A percentile compares a stretch with the other conserved stretches of the same genome.
Evolutionary conservation across 2,329 filamentous ascomycete species (phyloP).

Genomic region (Aureobasidium vineae): DNA sequence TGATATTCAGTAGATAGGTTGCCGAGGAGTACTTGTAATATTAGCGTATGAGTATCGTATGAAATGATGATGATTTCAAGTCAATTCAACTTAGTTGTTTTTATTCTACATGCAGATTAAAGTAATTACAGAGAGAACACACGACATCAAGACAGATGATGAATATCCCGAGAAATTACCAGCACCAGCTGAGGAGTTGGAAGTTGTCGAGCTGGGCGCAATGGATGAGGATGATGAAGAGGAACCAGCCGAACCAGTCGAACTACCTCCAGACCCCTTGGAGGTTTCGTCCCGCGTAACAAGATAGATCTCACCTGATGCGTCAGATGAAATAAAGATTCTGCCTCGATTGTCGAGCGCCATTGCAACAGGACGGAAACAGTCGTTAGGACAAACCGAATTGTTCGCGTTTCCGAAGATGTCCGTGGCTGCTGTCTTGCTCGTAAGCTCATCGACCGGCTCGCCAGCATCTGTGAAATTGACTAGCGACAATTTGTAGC

Average conservation of each 20-base stretch:
- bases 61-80: not conserved
- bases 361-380: conserved; percentile 64
- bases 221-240: not conserved
- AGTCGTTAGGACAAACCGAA: conserved; percentile 54
- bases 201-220: not conserved
- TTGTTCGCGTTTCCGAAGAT: conserved; percentile 58
- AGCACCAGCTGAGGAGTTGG: not conserved
- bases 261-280: not conserved
- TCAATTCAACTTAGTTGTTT: not conserved
- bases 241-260: not conserved
- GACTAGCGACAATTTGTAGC: conserved; percentile 53
- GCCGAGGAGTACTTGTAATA: not conserved
- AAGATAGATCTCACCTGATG: conserved; percentile 65
- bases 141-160: not conserved
- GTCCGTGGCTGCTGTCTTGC: conserved; percentile 48
- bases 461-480: conserved; percentile 47
- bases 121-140: not conserved
- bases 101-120: not conserved
- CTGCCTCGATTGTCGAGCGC: conserved; percentile 52
- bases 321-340: conserved; percentile 62
- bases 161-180: not conserved
- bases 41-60: not conserved
- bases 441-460: conserved; percentile 47
- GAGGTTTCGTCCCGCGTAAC: conserved; percentile 1
- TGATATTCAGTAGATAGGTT: not conserved